phyloP scores from a whole-genome alignment of 1,284 basidiomycete species.

The Mycosarcoma mackinlayi region DNA sequence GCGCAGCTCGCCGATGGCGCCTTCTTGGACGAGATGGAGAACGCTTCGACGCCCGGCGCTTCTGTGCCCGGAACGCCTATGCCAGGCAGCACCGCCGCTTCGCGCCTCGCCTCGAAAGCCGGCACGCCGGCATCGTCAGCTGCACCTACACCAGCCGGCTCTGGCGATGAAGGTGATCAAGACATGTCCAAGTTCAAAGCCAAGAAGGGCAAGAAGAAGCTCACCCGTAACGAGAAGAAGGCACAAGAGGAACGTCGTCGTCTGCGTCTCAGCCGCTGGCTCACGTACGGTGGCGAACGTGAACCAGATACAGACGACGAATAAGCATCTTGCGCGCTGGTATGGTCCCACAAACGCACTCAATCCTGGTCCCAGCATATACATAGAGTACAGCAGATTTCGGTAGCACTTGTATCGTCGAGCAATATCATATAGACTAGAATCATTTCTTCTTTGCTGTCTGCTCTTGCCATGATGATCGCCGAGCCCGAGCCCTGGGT shows the following conservation, averaged over 20 bases:
- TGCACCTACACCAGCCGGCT: conserved; percentile 69
- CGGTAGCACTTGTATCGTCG: no score
- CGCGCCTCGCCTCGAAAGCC: conserved; percentile 65
- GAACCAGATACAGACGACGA: conserved; percentile 67
- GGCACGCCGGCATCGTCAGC: conserved; percentile 68
- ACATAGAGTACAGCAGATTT: background rate
- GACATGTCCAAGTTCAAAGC: conserved; percentile 68
- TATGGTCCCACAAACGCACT: no score
- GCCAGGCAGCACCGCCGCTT: conserved; percentile 69
- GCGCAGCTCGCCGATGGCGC: conserved; percentile 82
- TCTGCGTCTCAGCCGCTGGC: conserved; percentile 62
- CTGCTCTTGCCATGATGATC: no score
- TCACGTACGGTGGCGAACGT: conserved; percentile 64
- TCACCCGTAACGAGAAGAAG: conserved; percentile 67
- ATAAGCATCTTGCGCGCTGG: conserved; percentile 15
- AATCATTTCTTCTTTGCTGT: no score
- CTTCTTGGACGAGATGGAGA: conserved; percentile 71
- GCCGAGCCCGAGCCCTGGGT: no score
- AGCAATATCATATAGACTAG: no score
- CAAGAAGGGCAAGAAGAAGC: conserved; percentile 68
- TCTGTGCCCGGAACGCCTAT: conserved; percentile 74
- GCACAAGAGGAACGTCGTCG: conserved; percentile 66
- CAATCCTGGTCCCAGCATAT: no score
- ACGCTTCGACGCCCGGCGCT: conserved; percentile 76
- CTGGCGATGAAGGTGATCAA: conserved; percentile 69